Evolutionary conservation across 1,284 basidiomycete genomes (phyloP).

Genomic region (Cryptococcus jaspeensis): DNA sequence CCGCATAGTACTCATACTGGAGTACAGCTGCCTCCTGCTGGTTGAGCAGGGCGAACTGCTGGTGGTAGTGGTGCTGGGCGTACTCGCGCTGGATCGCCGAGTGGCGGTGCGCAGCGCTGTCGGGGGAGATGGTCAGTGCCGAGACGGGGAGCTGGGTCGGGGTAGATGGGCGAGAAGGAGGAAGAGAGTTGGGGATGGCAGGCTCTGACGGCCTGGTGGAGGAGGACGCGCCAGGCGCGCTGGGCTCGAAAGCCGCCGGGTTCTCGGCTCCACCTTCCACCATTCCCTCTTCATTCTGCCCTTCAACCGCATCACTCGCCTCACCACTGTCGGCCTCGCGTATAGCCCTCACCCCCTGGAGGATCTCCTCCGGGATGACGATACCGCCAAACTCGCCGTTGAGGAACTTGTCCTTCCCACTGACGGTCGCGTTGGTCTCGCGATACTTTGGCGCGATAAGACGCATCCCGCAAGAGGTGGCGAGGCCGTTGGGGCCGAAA

Average conservation of each 20-base stretch:
- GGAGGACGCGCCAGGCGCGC: neutral
- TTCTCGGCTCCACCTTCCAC: conserved; percentile 1
- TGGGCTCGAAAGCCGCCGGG: neutral
- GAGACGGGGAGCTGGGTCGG: neutral
- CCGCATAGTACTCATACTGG: neutral
- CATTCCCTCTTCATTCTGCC: neutral
- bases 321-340: neutral
- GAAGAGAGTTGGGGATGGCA: neutral
- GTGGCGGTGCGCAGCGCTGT: neutral
- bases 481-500: conserved; percentile 28
- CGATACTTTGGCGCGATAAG: conserved; percentile 23
- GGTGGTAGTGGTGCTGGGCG: neutral
- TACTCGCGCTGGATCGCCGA: neutral
- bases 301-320: neutral
- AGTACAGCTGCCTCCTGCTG: neutral
- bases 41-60: neutral
- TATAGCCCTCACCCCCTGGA: conserved; percentile 6
- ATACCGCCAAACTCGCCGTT: conserved; percentile 14
- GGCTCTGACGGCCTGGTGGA: no score
- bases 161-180: neutral
- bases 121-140: neutral
- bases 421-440: neutral
- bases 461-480: conserved; percentile 13
- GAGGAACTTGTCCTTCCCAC: neutral
- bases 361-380: conserved; percentile 19